Conservation (phyloP, 177 flowering plant genomes). For the Tripterygium wilfordii region DNA sequence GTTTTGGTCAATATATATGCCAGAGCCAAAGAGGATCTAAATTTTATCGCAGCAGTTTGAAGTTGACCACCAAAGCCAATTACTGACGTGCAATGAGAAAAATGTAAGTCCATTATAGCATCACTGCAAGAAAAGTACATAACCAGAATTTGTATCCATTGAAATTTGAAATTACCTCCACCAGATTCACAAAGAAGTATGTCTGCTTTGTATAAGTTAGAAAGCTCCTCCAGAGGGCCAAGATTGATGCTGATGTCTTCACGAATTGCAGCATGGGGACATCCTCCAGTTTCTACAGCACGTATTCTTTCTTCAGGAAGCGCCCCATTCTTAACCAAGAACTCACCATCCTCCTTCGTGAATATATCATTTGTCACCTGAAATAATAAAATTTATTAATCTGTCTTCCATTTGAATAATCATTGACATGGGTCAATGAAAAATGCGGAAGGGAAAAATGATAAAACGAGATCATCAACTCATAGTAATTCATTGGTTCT, state of each 20-base stretch:
- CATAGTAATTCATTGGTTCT: no score
- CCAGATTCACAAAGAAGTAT: slow-evolving; percentile 99
- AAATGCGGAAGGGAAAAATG: no score
- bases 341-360: slow-evolving; percentile 98
- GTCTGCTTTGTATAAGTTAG: slow-evolving; percentile 80
- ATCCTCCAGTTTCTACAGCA: slow-evolving; percentile 98
- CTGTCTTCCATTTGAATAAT: background rate
- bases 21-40: no score
- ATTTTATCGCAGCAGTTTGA: no score
- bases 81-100: no score
- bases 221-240: slow-evolving; percentile 97
- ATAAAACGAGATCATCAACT: no score
- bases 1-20: no score
- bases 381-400: background rate
- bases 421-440: no score
- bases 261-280: slow-evolving; percentile 98
- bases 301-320: slow-evolving; percentile 97
- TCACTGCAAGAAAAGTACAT: background rate
- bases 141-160: no score
- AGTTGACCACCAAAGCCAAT: no score
- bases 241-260: slow-evolving; percentile 98
- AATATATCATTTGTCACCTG: slow-evolving; percentile 98
- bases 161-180: slow-evolving; percentile 81
- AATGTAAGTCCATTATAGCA: background rate
- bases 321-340: slow-evolving; percentile 86